A percentile compares a stretch with the other conserved stretches of the same genome.
Conservation (phyloP, 2,329 filamentous ascomycete species). For the Diplocarpon mali region DNA sequence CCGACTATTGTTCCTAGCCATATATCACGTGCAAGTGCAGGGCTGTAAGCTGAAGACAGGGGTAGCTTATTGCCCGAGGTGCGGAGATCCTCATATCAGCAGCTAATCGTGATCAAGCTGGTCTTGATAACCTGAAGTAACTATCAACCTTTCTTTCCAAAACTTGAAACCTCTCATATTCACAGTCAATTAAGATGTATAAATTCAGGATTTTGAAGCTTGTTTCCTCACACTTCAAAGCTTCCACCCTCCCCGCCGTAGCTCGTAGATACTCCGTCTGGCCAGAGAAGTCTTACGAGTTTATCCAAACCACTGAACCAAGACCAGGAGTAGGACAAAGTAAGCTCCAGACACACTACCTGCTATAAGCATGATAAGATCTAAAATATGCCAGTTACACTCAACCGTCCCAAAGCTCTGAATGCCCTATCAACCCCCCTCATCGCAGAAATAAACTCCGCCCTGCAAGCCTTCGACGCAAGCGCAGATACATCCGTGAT, state of each 20-base stretch:
- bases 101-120: slow-evolving; percentile 5
- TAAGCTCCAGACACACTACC: background rate
- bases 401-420: slow-evolving; percentile 89
- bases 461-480: slow-evolving; percentile 58
- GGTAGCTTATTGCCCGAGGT: background rate
- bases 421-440: slow-evolving; percentile 89
- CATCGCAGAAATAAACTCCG: slow-evolving; percentile 79
- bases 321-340: slow-evolving; percentile 79
- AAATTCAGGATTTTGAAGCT: slow-evolving; percentile 22
- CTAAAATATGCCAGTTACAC: slow-evolving; percentile 51
- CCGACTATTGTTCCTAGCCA: background rate
- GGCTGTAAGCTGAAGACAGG: background rate
- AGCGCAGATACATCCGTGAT: slow-evolving; percentile 63
- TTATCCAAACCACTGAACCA: slow-evolving; percentile 70
- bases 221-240: slow-evolving; percentile 24
- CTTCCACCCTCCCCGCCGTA: slow-evolving; percentile 22
- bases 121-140: slow-evolving; percentile 4
- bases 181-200: slow-evolving; percentile 19
- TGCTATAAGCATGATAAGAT: too few species aligned
- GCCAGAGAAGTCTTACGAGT: slow-evolving; percentile 51
- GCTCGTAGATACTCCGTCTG: slow-evolving; percentile 23
- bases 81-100: background rate
- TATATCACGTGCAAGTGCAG: background rate
- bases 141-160: background rate
- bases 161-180: background rate